Conservation (phyloP, 257 asterid species). For the Cruciata laevipes region DNA sequence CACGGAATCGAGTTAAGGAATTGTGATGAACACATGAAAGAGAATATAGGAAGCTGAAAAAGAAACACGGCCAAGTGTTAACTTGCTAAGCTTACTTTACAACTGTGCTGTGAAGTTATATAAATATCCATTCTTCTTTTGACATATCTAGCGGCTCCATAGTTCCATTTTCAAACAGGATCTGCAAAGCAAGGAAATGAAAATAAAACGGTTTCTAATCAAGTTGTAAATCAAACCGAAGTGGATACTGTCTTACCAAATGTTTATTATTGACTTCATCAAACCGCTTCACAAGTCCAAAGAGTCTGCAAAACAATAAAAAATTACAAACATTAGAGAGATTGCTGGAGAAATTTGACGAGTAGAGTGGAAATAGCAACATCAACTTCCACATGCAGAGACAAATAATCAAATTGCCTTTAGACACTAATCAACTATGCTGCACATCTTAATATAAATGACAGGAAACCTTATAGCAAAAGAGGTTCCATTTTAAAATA, state of each 20-base stretch:
- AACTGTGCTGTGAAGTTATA: constrained; percentile 31
- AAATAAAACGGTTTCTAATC: constrained; percentile 4
- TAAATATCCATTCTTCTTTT: constrained; percentile 71
- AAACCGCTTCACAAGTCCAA: constrained; percentile 62
- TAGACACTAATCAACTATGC: neutral
- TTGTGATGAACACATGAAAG: neutral
- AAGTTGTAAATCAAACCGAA: constrained; percentile 7
- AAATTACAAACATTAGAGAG: neutral
- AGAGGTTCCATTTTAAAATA: neutral
- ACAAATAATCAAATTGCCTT: neutral
- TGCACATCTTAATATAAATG: neutral
- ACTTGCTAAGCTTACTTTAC: constrained; percentile 30
- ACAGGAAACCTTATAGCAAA: neutral
- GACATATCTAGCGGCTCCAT: constrained; percentile 66
- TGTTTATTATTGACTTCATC: constrained; percentile 57
- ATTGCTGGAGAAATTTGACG: neutral
- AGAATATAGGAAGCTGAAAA: neutral
- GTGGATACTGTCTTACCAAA: constrained; percentile 52
- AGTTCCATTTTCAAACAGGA: constrained; percentile 81
- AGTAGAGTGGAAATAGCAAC: neutral
- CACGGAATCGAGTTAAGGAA: neutral
- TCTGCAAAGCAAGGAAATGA: constrained; percentile 31
- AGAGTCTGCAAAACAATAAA: constrained; percentile 40
- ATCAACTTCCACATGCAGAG: neutral
- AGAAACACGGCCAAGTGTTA: neutral